Conservation (phyloP, 108 stramenopile species). For the Schizochytrium sp. region DNA sequence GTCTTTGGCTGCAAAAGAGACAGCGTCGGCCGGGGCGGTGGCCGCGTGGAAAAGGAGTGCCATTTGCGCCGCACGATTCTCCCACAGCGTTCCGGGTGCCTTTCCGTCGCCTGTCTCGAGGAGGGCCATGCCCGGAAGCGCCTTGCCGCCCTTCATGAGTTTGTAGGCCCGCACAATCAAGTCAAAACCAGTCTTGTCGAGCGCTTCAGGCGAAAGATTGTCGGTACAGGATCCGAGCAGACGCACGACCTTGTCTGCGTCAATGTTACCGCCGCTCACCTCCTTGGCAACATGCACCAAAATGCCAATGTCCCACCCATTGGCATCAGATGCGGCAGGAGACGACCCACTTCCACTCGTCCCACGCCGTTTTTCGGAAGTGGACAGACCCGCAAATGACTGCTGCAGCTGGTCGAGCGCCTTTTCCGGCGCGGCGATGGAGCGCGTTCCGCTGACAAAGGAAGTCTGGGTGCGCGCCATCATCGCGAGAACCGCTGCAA, state of each 20-base stretch:
- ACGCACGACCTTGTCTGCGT: neutral
- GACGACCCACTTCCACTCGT: too few relatives aligned
- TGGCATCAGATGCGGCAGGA: neutral
- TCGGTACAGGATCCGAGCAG: neutral
- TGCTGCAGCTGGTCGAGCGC: neutral
- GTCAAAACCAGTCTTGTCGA: neutral
- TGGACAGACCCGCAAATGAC: neutral
- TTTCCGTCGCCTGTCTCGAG: neutral
- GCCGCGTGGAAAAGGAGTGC: neutral
- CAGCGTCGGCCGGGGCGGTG: neutral
- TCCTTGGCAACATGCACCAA: neutral
- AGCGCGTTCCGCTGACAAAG: neutral
- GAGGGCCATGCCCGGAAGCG: neutral
- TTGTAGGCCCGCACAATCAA: neutral
- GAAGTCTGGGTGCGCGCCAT: neutral
- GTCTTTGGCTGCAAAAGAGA: neutral
- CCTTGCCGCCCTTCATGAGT: neutral
- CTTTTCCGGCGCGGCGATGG: neutral
- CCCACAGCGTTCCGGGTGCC: neutral
- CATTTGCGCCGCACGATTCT: neutral
- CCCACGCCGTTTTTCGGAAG: neutral
- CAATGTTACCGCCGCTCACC: neutral
- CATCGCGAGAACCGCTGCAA: neutral
- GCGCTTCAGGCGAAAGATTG: neutral
- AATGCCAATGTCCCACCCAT: neutral